Base-by-base conservation (phyloP, 352 stramenopile genomes). In the Pythium aquatile region DNA sequence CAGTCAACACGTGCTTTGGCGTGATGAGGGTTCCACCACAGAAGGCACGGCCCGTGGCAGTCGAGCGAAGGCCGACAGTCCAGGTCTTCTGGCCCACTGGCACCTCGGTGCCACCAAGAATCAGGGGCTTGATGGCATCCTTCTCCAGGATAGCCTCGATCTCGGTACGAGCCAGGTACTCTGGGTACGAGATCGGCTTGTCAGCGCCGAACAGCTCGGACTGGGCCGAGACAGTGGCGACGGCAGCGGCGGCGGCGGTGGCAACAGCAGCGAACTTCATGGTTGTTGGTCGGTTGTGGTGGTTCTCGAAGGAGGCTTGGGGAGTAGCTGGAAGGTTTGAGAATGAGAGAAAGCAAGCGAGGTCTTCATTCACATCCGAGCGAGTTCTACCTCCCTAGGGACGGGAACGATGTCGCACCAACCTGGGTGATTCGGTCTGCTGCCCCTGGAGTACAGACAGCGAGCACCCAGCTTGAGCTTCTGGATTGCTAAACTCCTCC, bases 21-120 rank as follows among this genome's bases (percentile, higher is more conserved):
- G 62, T 61, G 74, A 89, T 87, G 65, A 91, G 79, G 20, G 65
- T 69, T 28, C 68, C 74, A 29, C 70, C 74, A 35, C 74, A 78
- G 44, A 70, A 70, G 51, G 52, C 65, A 10, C 14, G 7, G 5
- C 68, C 68, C 2, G 42, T 13, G 3, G 52, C 47, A 3, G 56
- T 66, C 32, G 29, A 17, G 24, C 74, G 74, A 7, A 77, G 33
- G 2, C 70, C 74, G 29, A 61, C 59, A 1, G 61, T 59, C 29
- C 60, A 88, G 20, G 66, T 76, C 52, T 79, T 79, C 39, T 47
- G 76, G 28, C 73, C 70, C 5, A 72, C 60, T 10, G 77, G 69
- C 2, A 87, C 75, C 6, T 66, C 73, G 2, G 63, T 75, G 17
- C 78, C 75, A 8, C 81, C 74, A 17, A 90, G 65, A 44, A 90